Evolutionary conservation across 768 basidiomycete species (phyloP), one percentile per base, ranked within the genome.

Genomic region (Mycena latifolia): DNA sequence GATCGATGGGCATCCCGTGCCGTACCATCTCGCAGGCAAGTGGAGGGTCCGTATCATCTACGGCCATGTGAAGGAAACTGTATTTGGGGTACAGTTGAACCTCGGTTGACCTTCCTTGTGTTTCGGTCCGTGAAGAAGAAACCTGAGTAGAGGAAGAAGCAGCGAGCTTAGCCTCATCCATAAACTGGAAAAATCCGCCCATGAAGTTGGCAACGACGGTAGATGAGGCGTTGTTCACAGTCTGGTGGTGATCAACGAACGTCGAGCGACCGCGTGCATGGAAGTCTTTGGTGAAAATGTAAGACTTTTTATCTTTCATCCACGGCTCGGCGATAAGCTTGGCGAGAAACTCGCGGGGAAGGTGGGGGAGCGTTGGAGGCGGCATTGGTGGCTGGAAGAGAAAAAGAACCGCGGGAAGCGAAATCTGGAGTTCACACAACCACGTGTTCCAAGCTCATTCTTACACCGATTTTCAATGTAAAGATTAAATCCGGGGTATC

Each of bases 1-100:
- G 31, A 2, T 69, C 62, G 14, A 59, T 35, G 2, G 31, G 48
- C 4, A 54, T 46, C 18, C 63, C 67, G 5, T 55, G 45, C 11
- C 67, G 63, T 5, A 69, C 37, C 45, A 56, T 56, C 48, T 69
- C 67, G 48, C 53, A 64, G n/a, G 58, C 55, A n/a, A 69, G 56
- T 7, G 67, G 63, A 5, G 58, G n/a, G 41, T 65, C 67, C 3
- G 57, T 47, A 1, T 61, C 37, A 41, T 69, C 62, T 10, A 64
- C 25, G 17, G 57, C 63, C 27, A 65, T 33, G 22, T 69, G 67
- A 10, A 69, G 63, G 37, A 62, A 57, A 28, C 50, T 46, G 31
- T 67, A 61, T 28, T 50, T 46, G 33, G 43, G 7, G 55, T 57
- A 67, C 1, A 59, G 31, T 20, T 57, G n/a, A n/a, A n/a, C 51